These are phyloP conservation scores for Bryoerythrophyllum caledonicum DNA, from an alignment of 225 moss, liverwort and hornwort species.

Conservation along the genomic window DNA sequence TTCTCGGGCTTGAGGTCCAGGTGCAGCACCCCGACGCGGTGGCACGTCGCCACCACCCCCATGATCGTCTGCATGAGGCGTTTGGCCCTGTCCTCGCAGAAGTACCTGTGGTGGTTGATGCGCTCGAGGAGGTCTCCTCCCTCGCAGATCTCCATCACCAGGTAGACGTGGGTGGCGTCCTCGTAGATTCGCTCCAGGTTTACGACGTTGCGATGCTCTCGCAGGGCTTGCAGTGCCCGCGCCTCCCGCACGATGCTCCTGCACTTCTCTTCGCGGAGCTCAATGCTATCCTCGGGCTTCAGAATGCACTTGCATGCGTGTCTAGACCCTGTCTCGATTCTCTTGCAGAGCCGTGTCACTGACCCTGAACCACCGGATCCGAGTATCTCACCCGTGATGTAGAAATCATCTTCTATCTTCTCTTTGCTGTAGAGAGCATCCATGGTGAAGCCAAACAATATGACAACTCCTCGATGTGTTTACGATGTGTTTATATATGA, in stretches of 20 bases:
- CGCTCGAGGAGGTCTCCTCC: conserved; percentile 58
- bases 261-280: neutral
- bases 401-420: neutral
- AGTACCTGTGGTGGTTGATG: conserved; percentile 46
- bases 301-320: neutral
- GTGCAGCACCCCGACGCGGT: conserved; percentile 51
- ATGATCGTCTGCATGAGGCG: conserved; percentile 47
- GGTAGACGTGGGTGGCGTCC: neutral
- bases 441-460: neutral
- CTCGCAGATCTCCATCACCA: neutral
- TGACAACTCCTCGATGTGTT: no score
- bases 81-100: conserved; percentile 52
- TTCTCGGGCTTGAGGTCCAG: conserved; percentile 39
- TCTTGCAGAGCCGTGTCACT: neutral
- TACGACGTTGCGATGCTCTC: neutral
- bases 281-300: neutral
- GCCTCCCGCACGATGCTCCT: neutral
- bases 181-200: neutral
- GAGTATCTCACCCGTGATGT: neutral
- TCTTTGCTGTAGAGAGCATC: neutral
- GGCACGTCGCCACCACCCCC: conserved; percentile 53
- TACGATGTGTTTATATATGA: no score
- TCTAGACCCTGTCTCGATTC: neutral
- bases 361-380: neutral
- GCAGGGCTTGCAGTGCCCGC: neutral